Evolutionary conservation across 148 eudicot genomes (phyloP).

Genomic region (Camellia granthamiana): DNA sequence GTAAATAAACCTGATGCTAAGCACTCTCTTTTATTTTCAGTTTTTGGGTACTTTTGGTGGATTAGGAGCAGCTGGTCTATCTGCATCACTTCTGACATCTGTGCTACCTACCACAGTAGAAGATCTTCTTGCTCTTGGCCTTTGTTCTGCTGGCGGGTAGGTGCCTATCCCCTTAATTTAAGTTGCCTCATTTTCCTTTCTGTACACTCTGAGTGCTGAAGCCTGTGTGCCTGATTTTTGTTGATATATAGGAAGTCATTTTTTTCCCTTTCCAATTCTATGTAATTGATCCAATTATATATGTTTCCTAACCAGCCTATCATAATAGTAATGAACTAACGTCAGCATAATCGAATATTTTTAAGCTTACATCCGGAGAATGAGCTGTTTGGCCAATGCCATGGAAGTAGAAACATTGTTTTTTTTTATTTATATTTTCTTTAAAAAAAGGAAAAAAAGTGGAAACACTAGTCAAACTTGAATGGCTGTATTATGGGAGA

Average conservation of each 20-base stretch:
- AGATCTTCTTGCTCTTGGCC: slow-evolving; percentile 98
- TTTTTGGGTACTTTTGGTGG: slow-evolving; percentile 94
- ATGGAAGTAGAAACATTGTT: not conserved
- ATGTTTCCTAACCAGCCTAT: not conserved
- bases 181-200: not conserved
- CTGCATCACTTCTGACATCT: slow-evolving; percentile 94
- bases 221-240: not conserved
- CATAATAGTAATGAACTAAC: not conserved
- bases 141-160: slow-evolving; percentile 99
- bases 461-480: not conserved
- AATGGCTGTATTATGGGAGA: not conserved
- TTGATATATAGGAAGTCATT: not conserved
- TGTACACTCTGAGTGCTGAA: not conserved
- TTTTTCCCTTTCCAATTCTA: not conserved
- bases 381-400: slow-evolving; percentile 1
- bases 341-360: not conserved
- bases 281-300: not conserved
- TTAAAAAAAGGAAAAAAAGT: not conserved
- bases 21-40: slow-evolving; percentile 35
- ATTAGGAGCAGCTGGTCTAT: slow-evolving; percentile 88
- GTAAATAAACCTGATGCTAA: not conserved
- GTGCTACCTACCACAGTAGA: slow-evolving; percentile 85
- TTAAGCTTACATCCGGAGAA: not conserved
- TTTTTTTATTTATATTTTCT: not conserved
- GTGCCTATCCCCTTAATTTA: slow-evolving; percentile 11